phyloP scores from a whole-genome alignment of 805 yeast species.

The Schizosaccharomyces pombe region DNA sequence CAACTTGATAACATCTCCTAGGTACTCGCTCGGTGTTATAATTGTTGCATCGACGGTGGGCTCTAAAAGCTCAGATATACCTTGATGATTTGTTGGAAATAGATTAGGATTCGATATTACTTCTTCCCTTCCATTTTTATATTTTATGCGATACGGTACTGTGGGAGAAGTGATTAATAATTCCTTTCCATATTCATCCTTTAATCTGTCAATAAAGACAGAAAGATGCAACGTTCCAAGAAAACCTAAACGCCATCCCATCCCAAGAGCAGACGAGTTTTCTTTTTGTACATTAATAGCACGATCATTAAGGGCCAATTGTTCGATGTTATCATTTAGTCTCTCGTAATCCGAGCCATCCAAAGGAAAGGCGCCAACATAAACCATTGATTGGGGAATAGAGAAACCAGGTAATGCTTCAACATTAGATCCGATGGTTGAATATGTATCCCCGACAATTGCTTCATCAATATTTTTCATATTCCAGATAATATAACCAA shows the following conservation, averaged over 20 bases:
- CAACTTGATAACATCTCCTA: conserved; percentile 66
- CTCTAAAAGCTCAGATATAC: conserved; percentile 36
- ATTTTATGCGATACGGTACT: conserved; percentile 68
- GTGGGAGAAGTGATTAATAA: conserved; percentile 86
- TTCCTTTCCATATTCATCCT: conserved; percentile 82
- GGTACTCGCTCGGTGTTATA: conserved; percentile 73
- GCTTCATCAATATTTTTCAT: conserved; percentile 77
- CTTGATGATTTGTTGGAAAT: conserved; percentile 45
- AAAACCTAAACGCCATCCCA: conserved; percentile 94
- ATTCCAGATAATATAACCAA: conserved; percentile 84
- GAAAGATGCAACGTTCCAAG: conserved; percentile 87
- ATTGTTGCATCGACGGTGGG: conserved; percentile 79
- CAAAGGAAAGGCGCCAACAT: conserved; percentile 93
- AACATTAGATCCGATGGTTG: conserved; percentile 27
- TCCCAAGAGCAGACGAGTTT: conserved; percentile 81
- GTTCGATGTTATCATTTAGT: conserved; percentile 73
- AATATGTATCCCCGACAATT: conserved; percentile 72
- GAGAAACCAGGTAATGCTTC: conserved; percentile 85
- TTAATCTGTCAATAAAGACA: conserved; percentile 75
- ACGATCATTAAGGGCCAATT: conserved; percentile 72
- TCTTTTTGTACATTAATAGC: conserved; percentile 76
- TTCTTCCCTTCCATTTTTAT: conserved; percentile 36
- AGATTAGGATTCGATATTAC: conserved; percentile 77
- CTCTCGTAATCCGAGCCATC: conserved; percentile 77
- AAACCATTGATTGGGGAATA: conserved; percentile 90